Conservation (phyloP, 371 early-diverging fungal genomes). For the Actinomortierella wolfii region DNA sequence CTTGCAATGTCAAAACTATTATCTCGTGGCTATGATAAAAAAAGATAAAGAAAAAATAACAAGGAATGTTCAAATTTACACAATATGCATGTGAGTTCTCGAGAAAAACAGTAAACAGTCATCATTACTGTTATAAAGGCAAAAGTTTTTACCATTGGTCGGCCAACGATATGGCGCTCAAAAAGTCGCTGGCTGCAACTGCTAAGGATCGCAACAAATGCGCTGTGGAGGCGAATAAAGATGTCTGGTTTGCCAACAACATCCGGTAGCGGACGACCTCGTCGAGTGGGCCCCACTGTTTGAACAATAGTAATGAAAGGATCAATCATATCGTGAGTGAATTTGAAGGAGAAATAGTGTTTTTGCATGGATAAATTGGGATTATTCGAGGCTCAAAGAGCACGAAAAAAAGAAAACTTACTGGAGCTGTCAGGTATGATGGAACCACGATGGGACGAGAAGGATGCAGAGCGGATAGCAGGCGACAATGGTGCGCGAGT, state of each 20-base stretch:
- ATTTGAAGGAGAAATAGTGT: neutral
- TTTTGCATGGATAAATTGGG: neutral
- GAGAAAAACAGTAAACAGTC: no score
- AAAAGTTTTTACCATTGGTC: constrained; percentile 30
- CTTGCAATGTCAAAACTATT: no score
- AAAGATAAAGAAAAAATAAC: no score
- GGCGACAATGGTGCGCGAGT: constrained; percentile 47
- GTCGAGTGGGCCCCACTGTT: constrained; percentile 43
- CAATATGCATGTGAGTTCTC: no score
- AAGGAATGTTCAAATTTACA: no score
- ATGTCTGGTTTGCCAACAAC: constrained; percentile 44
- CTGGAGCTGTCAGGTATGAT: constrained; percentile 58
- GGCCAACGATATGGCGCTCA: constrained; percentile 38
- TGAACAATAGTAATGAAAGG: neutral
- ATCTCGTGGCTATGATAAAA: no score
- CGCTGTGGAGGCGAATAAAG: constrained; percentile 44
- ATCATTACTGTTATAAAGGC: no score
- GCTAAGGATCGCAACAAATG: constrained; percentile 40
- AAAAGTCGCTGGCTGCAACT: constrained; percentile 36
- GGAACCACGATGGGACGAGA: constrained; percentile 50
- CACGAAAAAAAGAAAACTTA: constrained; percentile 30
- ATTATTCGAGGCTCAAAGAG: no score
- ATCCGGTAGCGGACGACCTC: constrained; percentile 42
- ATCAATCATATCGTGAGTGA: neutral
- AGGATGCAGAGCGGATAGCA: constrained; percentile 42